These are phyloP conservation scores for Lactarius akahatsu DNA, from an alignment of 768 basidiomycete genomes.

Conservation along the genomic window DNA sequence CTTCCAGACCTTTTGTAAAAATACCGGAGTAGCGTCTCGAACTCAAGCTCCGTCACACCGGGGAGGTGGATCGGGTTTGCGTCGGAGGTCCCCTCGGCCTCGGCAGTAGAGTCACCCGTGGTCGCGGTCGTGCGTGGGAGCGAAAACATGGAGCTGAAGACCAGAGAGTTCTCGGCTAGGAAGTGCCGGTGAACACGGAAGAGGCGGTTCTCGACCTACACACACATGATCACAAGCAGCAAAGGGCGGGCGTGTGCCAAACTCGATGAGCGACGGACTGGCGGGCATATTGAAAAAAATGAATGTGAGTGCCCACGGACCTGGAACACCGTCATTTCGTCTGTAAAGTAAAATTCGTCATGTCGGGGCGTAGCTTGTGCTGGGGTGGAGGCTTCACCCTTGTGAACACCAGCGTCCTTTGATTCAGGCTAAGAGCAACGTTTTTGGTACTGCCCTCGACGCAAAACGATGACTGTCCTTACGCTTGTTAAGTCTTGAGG, in stretches of 20 bases:
- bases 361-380: constrained; percentile 10
- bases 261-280: not conserved
- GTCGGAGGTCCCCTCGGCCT: constrained; percentile 15
- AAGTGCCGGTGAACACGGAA: constrained; percentile 26
- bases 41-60: constrained; percentile 21
- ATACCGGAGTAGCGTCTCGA: constrained; percentile 21
- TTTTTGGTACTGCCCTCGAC: not conserved
- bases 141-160: constrained; percentile 20
- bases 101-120: not conserved
- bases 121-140: not conserved
- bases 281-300: not conserved
- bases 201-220: constrained; percentile 20
- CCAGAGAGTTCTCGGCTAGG: constrained; percentile 21
- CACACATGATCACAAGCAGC: too few species aligned
- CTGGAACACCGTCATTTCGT: constrained; percentile 26
- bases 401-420: constrained; percentile 3
- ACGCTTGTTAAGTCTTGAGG: constrained; percentile 10
- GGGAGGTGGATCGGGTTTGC: constrained; percentile 20
- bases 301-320: constrained; percentile 10
- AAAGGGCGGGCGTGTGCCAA: not conserved
- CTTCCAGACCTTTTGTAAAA: constrained; percentile 20
- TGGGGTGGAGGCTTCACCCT: constrained; percentile 8
- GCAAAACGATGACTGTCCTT: not conserved
- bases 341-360: constrained; percentile 26
- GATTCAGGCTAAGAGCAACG: not conserved